Conservation (phyloP, 257 asterid genomes). For the Thymus mandschuricus region DNA sequence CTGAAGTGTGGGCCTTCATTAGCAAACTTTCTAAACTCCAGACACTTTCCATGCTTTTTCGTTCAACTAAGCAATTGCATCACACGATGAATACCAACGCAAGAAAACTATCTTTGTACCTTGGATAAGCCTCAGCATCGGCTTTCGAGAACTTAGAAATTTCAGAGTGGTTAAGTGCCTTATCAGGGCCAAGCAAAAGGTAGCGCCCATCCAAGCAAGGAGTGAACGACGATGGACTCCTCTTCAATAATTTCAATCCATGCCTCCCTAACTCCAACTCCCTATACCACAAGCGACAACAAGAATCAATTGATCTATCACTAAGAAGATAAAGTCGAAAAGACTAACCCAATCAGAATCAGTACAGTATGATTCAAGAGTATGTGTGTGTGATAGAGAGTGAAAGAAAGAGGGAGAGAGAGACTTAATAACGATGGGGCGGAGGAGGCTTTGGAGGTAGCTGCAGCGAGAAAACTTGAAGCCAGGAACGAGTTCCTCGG, state of each 20-base stretch:
- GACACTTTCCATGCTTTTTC: not conserved
- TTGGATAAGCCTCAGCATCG: conserved; percentile 85
- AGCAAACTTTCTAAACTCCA: too few species aligned
- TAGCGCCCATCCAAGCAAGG: conserved; percentile 93
- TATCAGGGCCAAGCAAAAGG: conserved; percentile 81
- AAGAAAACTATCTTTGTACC: conserved; percentile 34
- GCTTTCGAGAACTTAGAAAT: conserved; percentile 86
- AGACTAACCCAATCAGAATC: not conserved
- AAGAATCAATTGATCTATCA: conserved; percentile 12
- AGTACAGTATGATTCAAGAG: not conserved
- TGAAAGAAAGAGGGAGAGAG: conserved; percentile 8
- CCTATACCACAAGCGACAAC: conserved; percentile 36
- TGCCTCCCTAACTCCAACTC: conserved; percentile 83
- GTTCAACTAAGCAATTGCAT: not conserved
- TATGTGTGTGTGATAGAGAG: conserved; percentile 27
- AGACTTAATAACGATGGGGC: conserved; percentile 75
- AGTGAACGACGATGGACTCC: conserved; percentile 90
- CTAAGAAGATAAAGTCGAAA: not conserved
- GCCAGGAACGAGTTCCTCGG: conserved; percentile 91
- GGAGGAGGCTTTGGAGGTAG: conserved; percentile 97
- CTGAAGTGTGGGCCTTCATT: too few species aligned
- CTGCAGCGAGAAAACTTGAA: conserved; percentile 97
- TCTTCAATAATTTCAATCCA: conserved; percentile 81
- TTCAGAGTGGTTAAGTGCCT: conserved; percentile 67
- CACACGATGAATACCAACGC: not conserved